A percentile compares a stretch with the other conserved stretches of the same genome.
Evolutionary conservation across 257 asterid species (phyloP).

Genomic region (Penstemon eatonii): DNA sequence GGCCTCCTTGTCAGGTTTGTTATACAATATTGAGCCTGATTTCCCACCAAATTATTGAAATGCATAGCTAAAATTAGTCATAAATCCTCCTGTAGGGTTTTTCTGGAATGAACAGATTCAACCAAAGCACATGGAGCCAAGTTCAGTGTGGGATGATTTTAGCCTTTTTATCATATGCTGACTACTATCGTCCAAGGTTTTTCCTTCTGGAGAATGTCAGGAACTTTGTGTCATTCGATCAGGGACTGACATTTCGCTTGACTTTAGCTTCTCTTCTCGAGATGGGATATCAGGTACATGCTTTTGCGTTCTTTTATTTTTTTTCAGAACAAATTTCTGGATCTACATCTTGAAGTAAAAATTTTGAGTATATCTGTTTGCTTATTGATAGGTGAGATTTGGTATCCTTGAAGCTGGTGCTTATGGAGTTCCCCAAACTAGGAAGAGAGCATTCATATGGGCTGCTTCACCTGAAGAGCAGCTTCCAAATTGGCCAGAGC

Average conservation of each 20-base stretch:
- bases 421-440: constrained; percentile 90
- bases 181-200: constrained; percentile 83
- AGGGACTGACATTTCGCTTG: constrained; percentile 91
- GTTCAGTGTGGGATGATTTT: constrained; percentile 98
- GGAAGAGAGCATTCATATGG: constrained; percentile 98
- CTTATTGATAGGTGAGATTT: constrained; percentile 58
- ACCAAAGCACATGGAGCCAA: constrained; percentile 93
- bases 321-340: constrained; percentile 1
- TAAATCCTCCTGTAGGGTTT: constrained; percentile 68
- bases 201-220: constrained; percentile 96
- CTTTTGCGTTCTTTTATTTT: constrained; percentile 1
- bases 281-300: constrained; percentile 90
- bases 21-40: constrained; percentile 16
- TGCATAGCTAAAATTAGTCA: constrained; percentile 24
- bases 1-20: constrained; percentile 97
- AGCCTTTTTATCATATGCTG: constrained; percentile 91
- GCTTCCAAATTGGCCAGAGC: constrained; percentile 99
- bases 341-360: neutral
- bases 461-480: constrained; percentile 92
- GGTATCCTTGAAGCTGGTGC: constrained; percentile 99
- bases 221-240: constrained; percentile 90
- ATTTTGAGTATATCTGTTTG: constrained; percentile 2
- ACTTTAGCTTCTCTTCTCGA: constrained; percentile 90
- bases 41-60: constrained; percentile 13
- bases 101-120: constrained; percentile 96